Evolutionary conservation across 345 rosid genomes (phyloP).

Genomic region (Corymbia maculata): DNA sequence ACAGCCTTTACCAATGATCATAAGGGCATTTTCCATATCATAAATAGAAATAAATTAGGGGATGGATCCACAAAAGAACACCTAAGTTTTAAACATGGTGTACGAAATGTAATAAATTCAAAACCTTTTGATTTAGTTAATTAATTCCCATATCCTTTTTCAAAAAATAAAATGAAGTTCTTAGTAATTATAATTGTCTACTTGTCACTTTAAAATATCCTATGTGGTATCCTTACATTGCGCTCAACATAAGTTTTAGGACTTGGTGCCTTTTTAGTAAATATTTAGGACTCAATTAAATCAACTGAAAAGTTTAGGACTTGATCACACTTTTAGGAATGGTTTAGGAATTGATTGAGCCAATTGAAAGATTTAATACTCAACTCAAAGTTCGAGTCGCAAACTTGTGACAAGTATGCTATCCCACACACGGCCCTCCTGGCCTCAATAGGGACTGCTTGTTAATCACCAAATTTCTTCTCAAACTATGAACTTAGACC

Average conservation of each 20-base stretch:
- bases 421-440: no score
- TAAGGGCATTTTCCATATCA: neutral
- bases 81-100: neutral
- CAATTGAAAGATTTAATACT: neutral
- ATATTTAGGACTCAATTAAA: neutral
- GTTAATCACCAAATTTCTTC: no score
- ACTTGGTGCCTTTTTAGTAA: neutral
- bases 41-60: neutral
- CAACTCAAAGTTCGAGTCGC: no score
- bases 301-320: neutral
- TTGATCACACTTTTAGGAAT: neutral
- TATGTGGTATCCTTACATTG: neutral
- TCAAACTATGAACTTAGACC: no score
- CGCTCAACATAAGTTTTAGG: neutral
- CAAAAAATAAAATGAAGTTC: neutral
- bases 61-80: neutral
- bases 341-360: neutral
- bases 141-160: neutral
- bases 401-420: no score
- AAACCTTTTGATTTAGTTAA: neutral
- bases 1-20: neutral
- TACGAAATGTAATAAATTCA: neutral
- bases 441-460: no score
- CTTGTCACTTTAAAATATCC: neutral
- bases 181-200: neutral